These are phyloP conservation scores for Ogataea degrootiae DNA, from an alignment of 805 yeast genomes.

Conservation along the genomic window DNA sequence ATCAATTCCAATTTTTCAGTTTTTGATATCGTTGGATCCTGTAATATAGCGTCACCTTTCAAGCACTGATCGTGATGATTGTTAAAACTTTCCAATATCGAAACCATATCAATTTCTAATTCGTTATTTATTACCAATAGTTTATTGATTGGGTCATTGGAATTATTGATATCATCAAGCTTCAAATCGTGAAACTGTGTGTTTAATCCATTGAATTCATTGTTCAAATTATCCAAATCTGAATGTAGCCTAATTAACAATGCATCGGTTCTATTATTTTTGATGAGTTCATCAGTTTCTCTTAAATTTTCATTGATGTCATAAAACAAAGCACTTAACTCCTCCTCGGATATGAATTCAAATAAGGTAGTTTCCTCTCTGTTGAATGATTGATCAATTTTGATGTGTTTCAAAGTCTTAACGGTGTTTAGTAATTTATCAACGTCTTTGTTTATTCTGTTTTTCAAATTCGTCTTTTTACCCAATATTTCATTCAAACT, in stretches of 20 bases:
- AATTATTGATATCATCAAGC: constrained; percentile 16
- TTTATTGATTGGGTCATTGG: constrained; percentile 18
- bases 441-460: constrained; percentile 26
- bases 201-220: constrained; percentile 23
- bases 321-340: constrained; percentile 31
- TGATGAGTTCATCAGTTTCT: constrained; percentile 26
- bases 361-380: constrained; percentile 26
- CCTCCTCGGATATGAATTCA: constrained; percentile 45
- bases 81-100: constrained; percentile 64
- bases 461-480: constrained; percentile 17
- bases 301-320: constrained; percentile 26
- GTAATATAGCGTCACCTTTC: constrained; percentile 39
- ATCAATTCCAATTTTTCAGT: constrained; percentile 36
- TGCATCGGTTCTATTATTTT: constrained; percentile 24
- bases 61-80: constrained; percentile 79
- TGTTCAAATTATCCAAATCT: constrained; percentile 21
- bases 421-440: constrained; percentile 31
- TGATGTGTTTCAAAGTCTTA: constrained; percentile 30
- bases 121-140: constrained; percentile 37
- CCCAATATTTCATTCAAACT: constrained; percentile 25
- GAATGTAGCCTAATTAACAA: constrained; percentile 22
- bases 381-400: constrained; percentile 31
- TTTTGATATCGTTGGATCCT: constrained; percentile 22
- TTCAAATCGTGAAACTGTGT: constrained; percentile 22
- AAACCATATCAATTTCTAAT: constrained; percentile 66